Evolutionary conservation across 2,329 filamentous ascomycete genomes (phyloP), one percentile per base, ranked within the genome.

Genomic region (Stachybotrys chlorohalonatus): DNA sequence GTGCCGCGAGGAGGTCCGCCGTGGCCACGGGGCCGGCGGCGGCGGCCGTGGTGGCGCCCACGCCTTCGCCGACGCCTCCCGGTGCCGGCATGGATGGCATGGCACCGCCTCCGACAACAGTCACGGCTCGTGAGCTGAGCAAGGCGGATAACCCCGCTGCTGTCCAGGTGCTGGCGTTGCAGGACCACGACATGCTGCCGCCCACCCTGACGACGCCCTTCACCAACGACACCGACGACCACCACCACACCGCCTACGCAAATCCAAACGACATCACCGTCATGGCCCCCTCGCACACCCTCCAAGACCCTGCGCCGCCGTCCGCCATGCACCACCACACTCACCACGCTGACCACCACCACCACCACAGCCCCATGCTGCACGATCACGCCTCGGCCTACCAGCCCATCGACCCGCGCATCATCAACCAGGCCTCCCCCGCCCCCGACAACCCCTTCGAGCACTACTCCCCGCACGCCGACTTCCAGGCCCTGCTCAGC

Each of bases 391-490:
- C 68, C 24, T 68, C 69, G 32, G 67, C 75, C 31, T 79, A 78
- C 63, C 77, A 81, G 53, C 80, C 79, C 31, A 82, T 83, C 64
- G 80, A 83, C 62, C 80, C 80, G n/a, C 79, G 80, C 59, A 82
- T 83, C 53, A 82, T 82, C 60, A 75, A 71, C 49, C 74, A 77
- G 52, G 65, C 60, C 49, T 63, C 66, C 51, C 65, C 68, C 55
- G 59, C 54, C 47, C 63, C 63, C 9, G 67, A 73, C 55, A 64
- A 62, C 49, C 60, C 68, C 24, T 78, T 77, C 56, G 70, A 72
- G 52, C 66, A 73, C 51, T 70, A 72, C 59, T 66, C 71, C 54
- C 62, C 71, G 4, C 74, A 79, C 31, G 68, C 76, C 0, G 75
- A 81, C 49, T 81, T 83, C 61, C 78, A 82, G 54, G 77, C 78